These are phyloP conservation scores for Tricladium varicosporioides DNA, from an alignment of 2,329 filamentous ascomycete genomes.

Conservation along the genomic window DNA sequence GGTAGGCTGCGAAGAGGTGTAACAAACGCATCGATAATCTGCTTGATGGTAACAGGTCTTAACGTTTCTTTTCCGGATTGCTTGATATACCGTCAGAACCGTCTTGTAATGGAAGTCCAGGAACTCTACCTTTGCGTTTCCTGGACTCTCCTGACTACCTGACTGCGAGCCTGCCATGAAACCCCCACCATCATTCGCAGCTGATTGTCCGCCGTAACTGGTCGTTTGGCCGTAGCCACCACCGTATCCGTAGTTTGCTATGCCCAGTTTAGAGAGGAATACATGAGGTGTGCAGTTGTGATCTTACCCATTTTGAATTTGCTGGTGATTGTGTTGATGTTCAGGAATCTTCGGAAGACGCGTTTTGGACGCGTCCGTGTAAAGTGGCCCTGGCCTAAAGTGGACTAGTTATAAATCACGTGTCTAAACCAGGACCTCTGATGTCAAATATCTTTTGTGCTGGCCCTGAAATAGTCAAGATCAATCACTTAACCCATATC, in stretches of 20 bases:
- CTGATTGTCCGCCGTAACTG: constrained; percentile 49
- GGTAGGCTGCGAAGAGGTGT: background rate
- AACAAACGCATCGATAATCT: constrained; percentile 70
- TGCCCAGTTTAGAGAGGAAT: constrained; percentile 8
- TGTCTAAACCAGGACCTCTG: too few species aligned
- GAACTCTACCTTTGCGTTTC: constrained; percentile 43
- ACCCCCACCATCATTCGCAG: constrained; percentile 56
- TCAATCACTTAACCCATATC: too few species aligned
- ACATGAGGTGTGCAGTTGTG: background rate
- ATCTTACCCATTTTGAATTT: constrained; percentile 21
- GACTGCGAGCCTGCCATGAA: constrained; percentile 61
- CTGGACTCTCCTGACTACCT: constrained; percentile 51
- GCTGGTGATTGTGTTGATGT: constrained; percentile 7
- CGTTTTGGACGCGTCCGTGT: constrained; percentile 18
- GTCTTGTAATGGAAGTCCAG: background rate
- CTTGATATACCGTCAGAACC: constrained; percentile 6
- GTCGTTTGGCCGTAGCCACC: constrained; percentile 30
- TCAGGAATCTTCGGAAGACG: constrained; percentile 12
- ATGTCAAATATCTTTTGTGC: too few species aligned
- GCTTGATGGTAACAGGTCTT: constrained; percentile 92
- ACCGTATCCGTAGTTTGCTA: constrained; percentile 33
- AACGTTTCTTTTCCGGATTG: constrained; percentile 77
- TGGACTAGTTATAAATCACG: background rate
- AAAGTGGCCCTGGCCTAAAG: constrained; percentile 13
- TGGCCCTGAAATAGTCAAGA: too few species aligned